phyloP scores from a whole-genome alignment of 139 green algal species.

The Desmodesmus armatus region DNA sequence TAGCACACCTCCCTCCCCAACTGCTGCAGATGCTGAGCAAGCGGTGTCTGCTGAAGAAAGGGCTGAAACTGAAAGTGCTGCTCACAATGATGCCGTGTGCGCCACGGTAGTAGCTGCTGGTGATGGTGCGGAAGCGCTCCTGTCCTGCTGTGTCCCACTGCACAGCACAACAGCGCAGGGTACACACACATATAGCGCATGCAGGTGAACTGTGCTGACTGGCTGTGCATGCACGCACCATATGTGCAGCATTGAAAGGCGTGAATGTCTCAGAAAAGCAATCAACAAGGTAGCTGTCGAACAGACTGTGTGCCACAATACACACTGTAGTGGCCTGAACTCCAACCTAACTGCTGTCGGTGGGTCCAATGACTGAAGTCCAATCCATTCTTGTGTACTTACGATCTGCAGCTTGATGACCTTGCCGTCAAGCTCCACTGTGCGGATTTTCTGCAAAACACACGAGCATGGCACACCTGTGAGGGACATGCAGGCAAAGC shows the following conservation, averaged over 20 bases:
- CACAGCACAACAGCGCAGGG: background rate
- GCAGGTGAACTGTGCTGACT: background rate
- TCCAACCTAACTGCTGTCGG: background rate
- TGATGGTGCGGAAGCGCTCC: background rate
- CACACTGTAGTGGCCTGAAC: background rate
- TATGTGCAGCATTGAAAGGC: background rate
- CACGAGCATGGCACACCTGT: background rate
- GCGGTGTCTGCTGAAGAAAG: background rate
- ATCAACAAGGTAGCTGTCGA: background rate
- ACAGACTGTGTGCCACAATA: too few species aligned
- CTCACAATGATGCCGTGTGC: background rate
- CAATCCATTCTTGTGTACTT: conserved; percentile 44
- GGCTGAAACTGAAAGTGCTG: background rate
- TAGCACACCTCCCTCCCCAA: background rate
- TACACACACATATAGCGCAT: background rate
- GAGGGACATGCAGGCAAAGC: background rate
- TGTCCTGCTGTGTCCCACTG: conserved; percentile 98
- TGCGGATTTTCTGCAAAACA: conserved; percentile 96
- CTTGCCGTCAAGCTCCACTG: conserved; percentile 99
- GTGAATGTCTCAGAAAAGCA: background rate
- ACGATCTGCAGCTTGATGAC: conserved; percentile 99
- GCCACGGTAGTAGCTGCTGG: background rate
- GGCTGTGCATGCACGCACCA: background rate
- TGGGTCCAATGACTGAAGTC: too few species aligned
- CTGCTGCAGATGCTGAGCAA: background rate